Evolutionary conservation across 495 filamentous ascomycete genomes (phyloP), one percentile per base, ranked within the genome.

Genomic region (Cenococcum geophilum): DNA sequence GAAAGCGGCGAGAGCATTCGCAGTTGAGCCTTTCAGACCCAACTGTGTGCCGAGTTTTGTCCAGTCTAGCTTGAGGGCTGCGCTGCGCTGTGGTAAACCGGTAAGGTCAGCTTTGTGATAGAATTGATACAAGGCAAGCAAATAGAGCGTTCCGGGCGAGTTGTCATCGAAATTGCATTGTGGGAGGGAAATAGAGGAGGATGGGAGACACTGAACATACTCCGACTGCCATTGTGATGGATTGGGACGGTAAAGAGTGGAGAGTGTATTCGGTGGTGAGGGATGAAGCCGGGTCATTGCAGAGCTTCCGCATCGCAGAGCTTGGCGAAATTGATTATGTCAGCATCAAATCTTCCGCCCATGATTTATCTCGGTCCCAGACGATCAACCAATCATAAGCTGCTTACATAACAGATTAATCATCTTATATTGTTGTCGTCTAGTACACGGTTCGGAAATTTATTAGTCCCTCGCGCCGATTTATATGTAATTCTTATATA

Each of bases 61-160:
- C 95, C 95, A 99, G 85, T 99, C 93, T 83, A 99, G 85, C 84
- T 96, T 99, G 78, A 92, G 84, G 79, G 95, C 91, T 80, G 93
- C 92, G 84, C 89, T 93, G 81, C 91, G 88, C 93, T 97, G 81
- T 76, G 64, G 57, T 59, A 54, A 32, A 62, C 58, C 55, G 68
- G 27, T 27, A 63, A 48, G 11, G 63, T 70, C 66, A 68, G 65
- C 61, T 66, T 61, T 57, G 16, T 47, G 18, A 32, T 27, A 22
- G 21, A 27, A 21, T 53, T 1, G 20, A 35, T 12, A 11, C 54
- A 48, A 55, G 12, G 61, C 50, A 42, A 40, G 34, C 45, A 8
- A 64, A 57, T 59, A 58, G 25, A 43, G 50, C 14, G 5, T 20
- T 8, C 12, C 22, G 34, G 25, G 50, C 35, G 20, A 21, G 10